A percentile compares a stretch with the other conserved stretches of the same genome.
These are phyloP conservation scores for Kregervanrija pseudodelftensis DNA, from an alignment of 805 yeast species.

Conservation along the genomic window DNA sequence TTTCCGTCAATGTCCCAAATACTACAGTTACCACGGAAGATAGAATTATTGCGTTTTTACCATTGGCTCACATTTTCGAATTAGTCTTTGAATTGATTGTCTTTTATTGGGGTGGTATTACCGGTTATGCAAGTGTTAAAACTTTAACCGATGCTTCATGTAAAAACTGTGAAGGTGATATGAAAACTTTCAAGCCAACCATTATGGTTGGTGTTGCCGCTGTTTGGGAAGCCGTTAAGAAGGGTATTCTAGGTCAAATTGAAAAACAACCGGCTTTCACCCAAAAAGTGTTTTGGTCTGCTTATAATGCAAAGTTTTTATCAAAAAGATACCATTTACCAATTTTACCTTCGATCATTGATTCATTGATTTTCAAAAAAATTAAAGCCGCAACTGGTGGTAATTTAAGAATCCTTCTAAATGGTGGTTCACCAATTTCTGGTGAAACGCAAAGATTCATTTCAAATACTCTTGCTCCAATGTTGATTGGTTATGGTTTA, in stretches of 20 bases:
- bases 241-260: conserved; percentile 80
- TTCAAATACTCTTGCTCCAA: conserved; percentile 67
- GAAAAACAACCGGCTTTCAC: conserved; percentile 53
- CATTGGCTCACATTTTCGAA: conserved; percentile 95
- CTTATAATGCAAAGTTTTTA: conserved; percentile 65
- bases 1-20: conserved; percentile 52
- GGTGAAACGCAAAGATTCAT: conserved; percentile 76
- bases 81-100: conserved; percentile 73
- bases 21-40: conserved; percentile 48
- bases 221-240: conserved; percentile 93
- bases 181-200: conserved; percentile 81
- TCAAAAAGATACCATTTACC: conserved; percentile 66
- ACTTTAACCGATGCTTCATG: conserved; percentile 79
- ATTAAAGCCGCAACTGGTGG: conserved; percentile 96
- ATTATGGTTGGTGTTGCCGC: conserved; percentile 98
- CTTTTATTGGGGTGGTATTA: conserved; percentile 82
- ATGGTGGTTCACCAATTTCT: conserved; percentile 92
- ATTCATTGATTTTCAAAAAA: conserved; percentile 72
- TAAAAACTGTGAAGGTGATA: conserved; percentile 82
- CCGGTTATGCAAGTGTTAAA: conserved; percentile 91
- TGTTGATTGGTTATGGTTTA: conserved; percentile 92
- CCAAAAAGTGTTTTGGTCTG: conserved; percentile 86
- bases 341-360: conserved; percentile 65
- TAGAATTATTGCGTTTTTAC: conserved; percentile 80
- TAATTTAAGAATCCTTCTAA: conserved; percentile 57